Percentiles rank a stretch among this genome's conserved stretches.
Evolutionary conservation across 83 land plant species (phyloP).

Genomic region (Larix sibirica): DNA sequence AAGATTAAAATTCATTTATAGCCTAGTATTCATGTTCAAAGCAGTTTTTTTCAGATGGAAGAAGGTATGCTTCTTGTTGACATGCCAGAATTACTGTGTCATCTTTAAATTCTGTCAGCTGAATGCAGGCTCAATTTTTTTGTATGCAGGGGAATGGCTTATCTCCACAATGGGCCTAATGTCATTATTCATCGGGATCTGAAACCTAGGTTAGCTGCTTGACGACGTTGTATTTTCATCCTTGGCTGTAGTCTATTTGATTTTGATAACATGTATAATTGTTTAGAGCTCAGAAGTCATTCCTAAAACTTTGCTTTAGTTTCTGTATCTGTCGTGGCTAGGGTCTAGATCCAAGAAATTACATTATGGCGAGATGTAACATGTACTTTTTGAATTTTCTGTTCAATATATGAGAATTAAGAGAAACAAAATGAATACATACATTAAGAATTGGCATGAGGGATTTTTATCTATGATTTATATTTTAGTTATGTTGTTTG

Average conservation of each 20-base stretch:
- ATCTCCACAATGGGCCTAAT: slow-evolving; percentile 88
- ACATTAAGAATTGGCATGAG: neutral
- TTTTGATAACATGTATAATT: neutral
- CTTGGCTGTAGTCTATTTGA: neutral
- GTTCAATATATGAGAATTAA: neutral
- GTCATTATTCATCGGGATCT: slow-evolving; percentile 89
- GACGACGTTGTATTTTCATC: neutral
- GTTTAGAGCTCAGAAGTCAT: neutral
- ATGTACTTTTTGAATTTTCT: neutral
- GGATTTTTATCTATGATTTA: neutral
- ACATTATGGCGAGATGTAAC: neutral
- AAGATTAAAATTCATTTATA: neutral
- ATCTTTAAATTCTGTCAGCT: neutral
- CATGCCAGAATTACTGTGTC: neutral
- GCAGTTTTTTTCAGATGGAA: neutral
- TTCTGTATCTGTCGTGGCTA: neutral
- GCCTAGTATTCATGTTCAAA: neutral
- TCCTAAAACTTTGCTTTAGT: neutral
- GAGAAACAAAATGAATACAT: neutral
- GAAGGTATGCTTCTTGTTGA: neutral
- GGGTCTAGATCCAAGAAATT: neutral
- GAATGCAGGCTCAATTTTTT: neutral
- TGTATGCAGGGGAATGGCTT: slow-evolving; percentile 83
- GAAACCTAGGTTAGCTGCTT: slow-evolving; percentile 76
- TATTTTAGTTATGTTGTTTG: neutral